A percentile compares a stretch with the other conserved stretches of the same genome.
These are phyloP conservation scores for Paragyromitra xinjiangensis DNA, from an alignment of 495 filamentous ascomycete species.

Conservation along the genomic window DNA sequence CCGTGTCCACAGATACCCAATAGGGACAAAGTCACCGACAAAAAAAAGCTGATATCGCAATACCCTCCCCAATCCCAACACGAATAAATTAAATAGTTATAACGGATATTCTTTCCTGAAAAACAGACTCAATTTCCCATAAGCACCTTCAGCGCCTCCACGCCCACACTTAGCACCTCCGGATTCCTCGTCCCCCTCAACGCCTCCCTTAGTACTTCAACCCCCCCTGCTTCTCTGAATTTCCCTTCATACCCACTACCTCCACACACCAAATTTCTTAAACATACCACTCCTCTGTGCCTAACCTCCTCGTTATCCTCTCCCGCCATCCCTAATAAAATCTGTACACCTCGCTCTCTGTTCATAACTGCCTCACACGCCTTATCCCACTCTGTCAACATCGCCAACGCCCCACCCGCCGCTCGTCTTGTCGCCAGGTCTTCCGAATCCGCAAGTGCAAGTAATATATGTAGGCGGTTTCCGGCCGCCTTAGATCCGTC, in stretches of 20 bases:
- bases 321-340: constrained; percentile 75
- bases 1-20: neutral
- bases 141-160: constrained; percentile 70
- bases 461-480: constrained; percentile 79
- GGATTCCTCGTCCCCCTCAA: constrained; percentile 71
- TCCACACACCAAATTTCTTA: constrained; percentile 68
- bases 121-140: constrained; percentile 59
- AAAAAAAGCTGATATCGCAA: neutral
- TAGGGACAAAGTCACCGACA: neutral
- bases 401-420: constrained; percentile 87
- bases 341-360: constrained; percentile 72
- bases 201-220: constrained; percentile 70
- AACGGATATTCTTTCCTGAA: neutral
- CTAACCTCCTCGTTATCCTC: constrained; percentile 79
- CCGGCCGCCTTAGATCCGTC: constrained; percentile 72
- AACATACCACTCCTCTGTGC: constrained; percentile 79
- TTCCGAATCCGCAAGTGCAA: constrained; percentile 86
- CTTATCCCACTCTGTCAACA: constrained; percentile 78
- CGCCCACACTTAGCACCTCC: constrained; percentile 70
- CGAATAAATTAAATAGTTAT: neutral
- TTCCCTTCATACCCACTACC: constrained; percentile 32
- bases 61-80: neutral
- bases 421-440: constrained; percentile 80
- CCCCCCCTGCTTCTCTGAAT: constrained; percentile 63
- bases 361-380: constrained; percentile 74